Percentiles rank a stretch among this genome's conserved stretches.
phyloP scores from a whole-genome alignment of 345 rosid genomes.

The Corchorus capsularis region DNA sequence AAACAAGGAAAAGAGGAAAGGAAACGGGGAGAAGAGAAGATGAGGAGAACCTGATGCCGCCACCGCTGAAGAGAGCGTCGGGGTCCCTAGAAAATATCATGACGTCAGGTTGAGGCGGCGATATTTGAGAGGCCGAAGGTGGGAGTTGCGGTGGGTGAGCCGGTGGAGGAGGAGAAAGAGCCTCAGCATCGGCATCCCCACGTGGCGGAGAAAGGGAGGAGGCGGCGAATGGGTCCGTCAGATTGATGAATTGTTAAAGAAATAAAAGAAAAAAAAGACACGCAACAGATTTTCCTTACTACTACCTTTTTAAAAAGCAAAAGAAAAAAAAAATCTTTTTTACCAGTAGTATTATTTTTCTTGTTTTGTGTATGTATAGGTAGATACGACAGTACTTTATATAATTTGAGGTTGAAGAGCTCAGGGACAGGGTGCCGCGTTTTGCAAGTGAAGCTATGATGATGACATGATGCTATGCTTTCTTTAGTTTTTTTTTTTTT shows the following conservation, averaged over 20 bases:
- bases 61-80: slow-evolving; percentile 46
- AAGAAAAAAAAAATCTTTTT: neutral
- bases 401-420: no score
- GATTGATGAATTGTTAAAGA: slow-evolving; percentile 10
- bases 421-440: no score
- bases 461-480: no score
- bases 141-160: neutral
- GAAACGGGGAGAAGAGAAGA: neutral
- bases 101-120: neutral
- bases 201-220: slow-evolving; percentile 25
- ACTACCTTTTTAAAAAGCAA: neutral
- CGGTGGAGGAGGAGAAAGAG: slow-evolving; percentile 9
- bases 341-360: neutral
- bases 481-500: no score
- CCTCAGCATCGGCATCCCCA: slow-evolving; percentile 33
- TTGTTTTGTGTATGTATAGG: no score
- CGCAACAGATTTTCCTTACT: neutral
- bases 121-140: neutral
- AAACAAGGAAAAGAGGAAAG: neutral
- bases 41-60: slow-evolving; percentile 45
- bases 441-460: no score
- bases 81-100: slow-evolving; percentile 38
- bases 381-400: no score
- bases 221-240: slow-evolving; percentile 33
- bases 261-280: neutral